Evolutionary conservation across 306 rosid genomes (phyloP).

Genomic region (Cucurbita argyrosperma): DNA sequence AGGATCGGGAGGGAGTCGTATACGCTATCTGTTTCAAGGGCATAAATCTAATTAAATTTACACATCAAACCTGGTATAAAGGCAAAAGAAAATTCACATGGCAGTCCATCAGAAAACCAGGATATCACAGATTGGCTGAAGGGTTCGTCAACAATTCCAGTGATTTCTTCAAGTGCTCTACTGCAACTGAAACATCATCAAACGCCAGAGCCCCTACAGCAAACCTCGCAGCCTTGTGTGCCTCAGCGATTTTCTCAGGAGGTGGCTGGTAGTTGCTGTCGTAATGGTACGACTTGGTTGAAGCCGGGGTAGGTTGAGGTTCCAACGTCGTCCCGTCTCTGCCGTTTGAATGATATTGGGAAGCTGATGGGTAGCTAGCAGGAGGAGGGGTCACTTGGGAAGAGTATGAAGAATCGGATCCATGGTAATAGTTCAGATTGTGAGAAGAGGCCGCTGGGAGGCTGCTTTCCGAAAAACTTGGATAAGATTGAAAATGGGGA

Average conservation of each 20-base stretch:
- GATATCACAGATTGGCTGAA: conserved; percentile 36
- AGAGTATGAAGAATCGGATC: conserved; percentile 52
- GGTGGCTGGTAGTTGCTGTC: conserved; percentile 76
- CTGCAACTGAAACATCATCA: conserved; percentile 82
- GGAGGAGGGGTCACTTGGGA: conserved; percentile 23
- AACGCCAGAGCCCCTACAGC: conserved; percentile 99
- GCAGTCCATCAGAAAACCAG: not conserved
- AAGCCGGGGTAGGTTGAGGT: conserved; percentile 41
- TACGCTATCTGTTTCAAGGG: not conserved
- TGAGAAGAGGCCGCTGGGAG: conserved; percentile 64
- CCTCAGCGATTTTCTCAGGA: conserved; percentile 86
- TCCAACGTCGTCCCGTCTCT: conserved; percentile 38
- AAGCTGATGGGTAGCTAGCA: conserved; percentile 28
- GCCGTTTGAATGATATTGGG: conserved; percentile 33
- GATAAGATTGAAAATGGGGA: conserved; percentile 85
- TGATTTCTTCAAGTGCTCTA: conserved; percentile 70
- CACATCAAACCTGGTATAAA: not conserved
- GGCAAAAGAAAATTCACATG: not conserved
- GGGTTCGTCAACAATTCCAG: conserved; percentile 89
- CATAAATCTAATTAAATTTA: conserved; percentile 1
- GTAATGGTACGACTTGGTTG: conserved; percentile 44
- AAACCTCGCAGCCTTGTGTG: conserved; percentile 97
- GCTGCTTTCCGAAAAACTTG: conserved; percentile 82
- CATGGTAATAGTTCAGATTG: conserved; percentile 40
- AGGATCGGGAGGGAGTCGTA: not conserved